Conservation (phyloP, 345 rosid genomes). For the Hibiscus trionum region DNA sequence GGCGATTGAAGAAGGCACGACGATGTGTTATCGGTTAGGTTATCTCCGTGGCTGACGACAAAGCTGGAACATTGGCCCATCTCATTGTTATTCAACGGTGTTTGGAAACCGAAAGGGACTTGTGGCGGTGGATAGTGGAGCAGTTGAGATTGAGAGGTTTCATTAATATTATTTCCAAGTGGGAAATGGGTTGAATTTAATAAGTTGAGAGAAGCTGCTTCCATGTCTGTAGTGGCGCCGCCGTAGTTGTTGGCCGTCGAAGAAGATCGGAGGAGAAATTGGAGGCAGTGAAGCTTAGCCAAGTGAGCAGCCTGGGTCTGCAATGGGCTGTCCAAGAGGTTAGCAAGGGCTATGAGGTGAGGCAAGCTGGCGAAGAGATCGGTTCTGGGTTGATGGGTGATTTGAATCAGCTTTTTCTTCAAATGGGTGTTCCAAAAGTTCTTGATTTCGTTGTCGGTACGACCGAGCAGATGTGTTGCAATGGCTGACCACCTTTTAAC, state of each 20-base stretch:
- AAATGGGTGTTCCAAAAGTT: not conserved
- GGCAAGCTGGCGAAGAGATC: not conserved
- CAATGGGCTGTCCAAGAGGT: not conserved
- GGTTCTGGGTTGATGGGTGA: not conserved
- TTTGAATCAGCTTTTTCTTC: not conserved
- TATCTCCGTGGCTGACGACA: not conserved
- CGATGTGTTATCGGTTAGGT: not conserved
- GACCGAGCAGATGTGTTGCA: not conserved
- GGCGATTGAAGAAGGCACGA: not conserved
- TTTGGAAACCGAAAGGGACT: not conserved
- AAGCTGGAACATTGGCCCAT: not conserved
- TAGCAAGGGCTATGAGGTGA: not conserved
- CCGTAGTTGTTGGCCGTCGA: not conserved
- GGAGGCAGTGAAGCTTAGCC: not conserved
- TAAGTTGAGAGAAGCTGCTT: not conserved
- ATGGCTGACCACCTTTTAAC: not conserved
- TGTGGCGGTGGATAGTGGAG: not conserved
- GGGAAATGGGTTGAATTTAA: not conserved
- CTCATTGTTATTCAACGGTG: not conserved
- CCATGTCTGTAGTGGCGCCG: not conserved
- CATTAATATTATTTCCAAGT: not conserved
- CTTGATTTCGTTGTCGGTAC: not conserved
- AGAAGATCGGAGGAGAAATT: not conserved
- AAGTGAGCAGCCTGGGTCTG: not conserved
- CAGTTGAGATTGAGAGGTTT: not conserved